Evolutionary conservation across 352 stramenopile genomes (phyloP).

Genomic region (Pythium aquatile): DNA sequence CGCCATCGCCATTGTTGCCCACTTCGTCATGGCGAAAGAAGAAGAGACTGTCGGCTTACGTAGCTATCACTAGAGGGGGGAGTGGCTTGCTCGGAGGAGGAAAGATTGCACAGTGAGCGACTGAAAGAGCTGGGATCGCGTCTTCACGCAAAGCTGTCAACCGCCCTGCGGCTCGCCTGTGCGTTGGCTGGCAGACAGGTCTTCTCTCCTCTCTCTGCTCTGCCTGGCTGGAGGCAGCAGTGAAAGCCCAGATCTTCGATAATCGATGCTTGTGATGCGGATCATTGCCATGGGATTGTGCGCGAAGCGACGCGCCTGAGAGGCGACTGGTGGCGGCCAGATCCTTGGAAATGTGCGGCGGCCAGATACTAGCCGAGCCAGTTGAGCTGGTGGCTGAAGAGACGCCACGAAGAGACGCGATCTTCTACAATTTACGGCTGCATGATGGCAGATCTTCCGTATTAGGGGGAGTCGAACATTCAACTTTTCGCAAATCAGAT

Average conservation of each 20-base stretch:
- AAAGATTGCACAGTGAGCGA: neutral
- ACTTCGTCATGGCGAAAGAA: neutral
- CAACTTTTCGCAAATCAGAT: no score
- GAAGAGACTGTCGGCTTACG: neutral
- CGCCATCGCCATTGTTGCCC: constrained; percentile 17
- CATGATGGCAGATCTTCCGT: neutral
- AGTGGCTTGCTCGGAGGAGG: neutral
- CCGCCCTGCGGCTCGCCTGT: neutral
- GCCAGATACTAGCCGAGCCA: neutral
- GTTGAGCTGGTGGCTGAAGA: neutral
- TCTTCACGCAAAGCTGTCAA: neutral
- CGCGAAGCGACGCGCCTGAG: neutral
- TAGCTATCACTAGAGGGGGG: neutral
- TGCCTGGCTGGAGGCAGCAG: neutral
- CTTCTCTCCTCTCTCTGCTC: neutral
- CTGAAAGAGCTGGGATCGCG: neutral
- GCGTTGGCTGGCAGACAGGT: neutral
- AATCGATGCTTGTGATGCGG: neutral
- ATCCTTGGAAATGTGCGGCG: neutral
- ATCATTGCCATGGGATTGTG: constrained; percentile 2
- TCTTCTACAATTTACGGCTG: constrained; percentile 1
- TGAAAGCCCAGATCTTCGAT: constrained; percentile 1
- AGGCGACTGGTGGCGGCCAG: neutral
- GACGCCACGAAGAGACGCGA: constrained; percentile 3
- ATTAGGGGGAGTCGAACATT: neutral